A percentile compares a stretch with the other conserved stretches of the same genome.
Evolutionary conservation across 2,329 filamentous ascomycete species (phyloP).

Genomic region (Hymenoscyphus infarciens): DNA sequence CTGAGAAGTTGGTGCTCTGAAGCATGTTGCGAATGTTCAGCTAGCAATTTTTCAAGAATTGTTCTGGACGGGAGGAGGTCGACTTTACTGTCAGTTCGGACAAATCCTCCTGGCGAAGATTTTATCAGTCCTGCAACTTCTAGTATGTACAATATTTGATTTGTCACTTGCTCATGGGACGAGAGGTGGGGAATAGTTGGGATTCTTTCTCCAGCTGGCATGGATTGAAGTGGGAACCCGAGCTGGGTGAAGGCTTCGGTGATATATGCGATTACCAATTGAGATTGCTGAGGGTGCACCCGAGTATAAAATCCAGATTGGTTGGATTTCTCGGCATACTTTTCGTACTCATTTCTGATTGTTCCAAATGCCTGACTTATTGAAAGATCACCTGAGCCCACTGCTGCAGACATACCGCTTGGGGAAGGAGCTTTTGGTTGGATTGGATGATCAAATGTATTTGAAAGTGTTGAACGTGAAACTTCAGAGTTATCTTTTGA

Average conservation of each 20-base stretch:
- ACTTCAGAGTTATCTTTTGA: background rate
- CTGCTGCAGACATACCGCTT: no score
- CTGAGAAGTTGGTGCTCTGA: conserved; percentile 24
- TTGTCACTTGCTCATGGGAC: conserved; percentile 32
- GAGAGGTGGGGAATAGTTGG: conserved; percentile 24
- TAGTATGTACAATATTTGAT: conserved; percentile 31
- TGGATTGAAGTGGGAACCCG: conserved; percentile 27
- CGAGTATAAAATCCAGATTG: conserved; percentile 29
- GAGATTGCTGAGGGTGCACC: conserved; percentile 32
- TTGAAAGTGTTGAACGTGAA: no score
- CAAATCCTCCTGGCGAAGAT: background rate
- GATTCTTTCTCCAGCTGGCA: conserved; percentile 25
- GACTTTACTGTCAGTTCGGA: conserved; percentile 17
- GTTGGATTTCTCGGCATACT: conserved; percentile 13
- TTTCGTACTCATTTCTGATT: background rate
- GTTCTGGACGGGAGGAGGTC: conserved; percentile 14
- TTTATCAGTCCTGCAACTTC: conserved; percentile 26
- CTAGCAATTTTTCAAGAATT: conserved; percentile 29
- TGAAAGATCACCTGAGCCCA: no score
- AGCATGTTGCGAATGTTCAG: conserved; percentile 35
- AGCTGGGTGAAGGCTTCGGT: conserved; percentile 34
- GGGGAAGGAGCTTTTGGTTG: no score
- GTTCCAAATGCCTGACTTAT: background rate
- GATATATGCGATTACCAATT: conserved; percentile 36
- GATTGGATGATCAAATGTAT: no score